Percentiles rank a stretch among this genome's conserved stretches.
These are phyloP conservation scores for Colletotrichum theobromicola DNA, from an alignment of 2,329 filamentous ascomycete genomes.

Conservation along the genomic window DNA sequence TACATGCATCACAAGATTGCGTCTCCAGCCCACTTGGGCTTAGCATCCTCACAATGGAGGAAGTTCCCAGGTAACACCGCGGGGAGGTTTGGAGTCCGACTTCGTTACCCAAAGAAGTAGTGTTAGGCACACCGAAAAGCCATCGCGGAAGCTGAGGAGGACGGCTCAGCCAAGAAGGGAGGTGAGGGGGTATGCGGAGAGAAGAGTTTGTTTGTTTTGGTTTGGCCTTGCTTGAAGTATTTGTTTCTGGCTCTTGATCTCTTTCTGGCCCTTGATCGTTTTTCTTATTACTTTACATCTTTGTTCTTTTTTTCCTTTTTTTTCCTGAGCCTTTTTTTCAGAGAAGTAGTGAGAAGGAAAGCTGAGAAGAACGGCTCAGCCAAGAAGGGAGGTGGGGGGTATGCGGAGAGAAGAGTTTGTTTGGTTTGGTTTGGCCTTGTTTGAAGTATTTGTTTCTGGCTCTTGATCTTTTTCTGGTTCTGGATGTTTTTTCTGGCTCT, in stretches of 20 bases:
- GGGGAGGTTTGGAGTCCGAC: slow-evolving; percentile 16
- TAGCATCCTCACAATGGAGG: background rate
- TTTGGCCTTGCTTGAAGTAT: too few relatives aligned
- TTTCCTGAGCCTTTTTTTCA: too few relatives aligned
- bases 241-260: too few relatives aligned
- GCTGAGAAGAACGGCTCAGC: background rate
- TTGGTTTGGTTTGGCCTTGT: background rate
- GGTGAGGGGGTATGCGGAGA: background rate
- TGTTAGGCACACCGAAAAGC: slow-evolving; percentile 6
- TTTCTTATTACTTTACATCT: too few relatives aligned
- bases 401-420: background rate
- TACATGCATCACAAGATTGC: background rate
- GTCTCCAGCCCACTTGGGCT: background rate
- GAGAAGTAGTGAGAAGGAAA: background rate
- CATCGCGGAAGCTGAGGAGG: background rate
- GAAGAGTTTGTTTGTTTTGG: background rate
- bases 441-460: too few relatives aligned
- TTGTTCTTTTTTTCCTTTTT: too few relatives aligned
- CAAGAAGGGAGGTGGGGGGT: background rate
- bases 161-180: background rate
- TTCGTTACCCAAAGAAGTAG: slow-evolving; percentile 6
- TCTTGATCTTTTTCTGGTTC: too few relatives aligned
- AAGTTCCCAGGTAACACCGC: slow-evolving; percentile 17
- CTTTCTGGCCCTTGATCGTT: too few relatives aligned
- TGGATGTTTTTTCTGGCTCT: too few relatives aligned